These are phyloP conservation scores for Sporobolomyces roseus DNA, from an alignment of 768 basidiomycete genomes.

Conservation along the genomic window DNA sequence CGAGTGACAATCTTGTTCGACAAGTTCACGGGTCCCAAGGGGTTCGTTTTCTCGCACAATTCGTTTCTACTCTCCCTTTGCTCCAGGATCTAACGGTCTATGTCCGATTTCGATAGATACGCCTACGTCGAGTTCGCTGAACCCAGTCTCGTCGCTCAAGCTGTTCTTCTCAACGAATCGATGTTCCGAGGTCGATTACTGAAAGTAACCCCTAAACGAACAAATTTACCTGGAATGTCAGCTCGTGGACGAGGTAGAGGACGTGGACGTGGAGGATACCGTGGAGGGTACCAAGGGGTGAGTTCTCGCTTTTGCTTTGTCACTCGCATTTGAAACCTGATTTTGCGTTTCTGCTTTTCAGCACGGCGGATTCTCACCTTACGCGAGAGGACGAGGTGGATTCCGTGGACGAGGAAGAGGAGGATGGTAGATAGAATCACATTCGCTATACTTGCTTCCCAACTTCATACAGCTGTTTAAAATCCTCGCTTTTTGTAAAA, in stretches of 20 bases:
- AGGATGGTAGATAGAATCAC: conserved; percentile 1
- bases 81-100: conserved; percentile 4
- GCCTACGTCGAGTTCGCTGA: conserved; percentile 99
- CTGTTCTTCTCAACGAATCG: conserved; percentile 91
- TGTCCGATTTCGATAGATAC: conserved; percentile 61
- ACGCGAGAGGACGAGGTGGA: conserved; percentile 18
- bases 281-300: conserved; percentile 38
- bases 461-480: no score
- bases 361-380: conserved; percentile 33
- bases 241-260: conserved; percentile 65
- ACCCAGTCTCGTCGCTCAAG: conserved; percentile 81
- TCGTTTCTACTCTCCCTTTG: conserved; percentile 19
- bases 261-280: conserved; percentile 51
- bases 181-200: conserved; percentile 87
- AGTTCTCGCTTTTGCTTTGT: background rate
- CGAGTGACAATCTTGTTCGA: conserved; percentile 98
- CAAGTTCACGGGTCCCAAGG: conserved; percentile 99
- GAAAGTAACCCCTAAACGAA: conserved; percentile 87
- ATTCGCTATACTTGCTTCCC: background rate
- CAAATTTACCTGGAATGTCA: conserved; percentile 88
- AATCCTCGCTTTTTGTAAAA: no score
- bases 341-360: background rate
- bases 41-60: conserved; percentile 58
- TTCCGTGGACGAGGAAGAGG: conserved; percentile 26
- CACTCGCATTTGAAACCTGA: background rate